Base-by-base conservation (phyloP, 108 stramenopile species). In the Skeletonema grethae region DNA sequence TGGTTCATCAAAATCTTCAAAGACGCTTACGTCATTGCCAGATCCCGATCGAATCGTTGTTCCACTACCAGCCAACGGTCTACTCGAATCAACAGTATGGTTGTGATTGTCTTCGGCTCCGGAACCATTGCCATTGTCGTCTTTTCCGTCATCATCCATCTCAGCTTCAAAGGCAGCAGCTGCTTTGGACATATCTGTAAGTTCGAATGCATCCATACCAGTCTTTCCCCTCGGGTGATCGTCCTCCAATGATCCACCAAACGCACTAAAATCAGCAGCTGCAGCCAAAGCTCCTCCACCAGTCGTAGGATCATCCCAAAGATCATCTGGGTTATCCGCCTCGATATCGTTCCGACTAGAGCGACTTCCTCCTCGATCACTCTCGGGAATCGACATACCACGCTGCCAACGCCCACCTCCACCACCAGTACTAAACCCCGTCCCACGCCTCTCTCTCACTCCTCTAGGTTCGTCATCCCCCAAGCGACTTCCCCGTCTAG, bases 241-340 rank as follows among this genome's bases (percentile, higher is more conserved):
- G 45, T 86, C 87, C 5, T 80, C 74, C 58, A 86, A 82, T 34
- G 80, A 80, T n/a, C 73, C 90, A 11, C 94, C 92, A 69, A 95
- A 95, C 11, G 90, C 84, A 76, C 83, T 85, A 66, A 95, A 95
- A 76, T 95, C 94, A 2, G 83, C 60, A 12, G 85, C 94, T 35
- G 92, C 90, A 24, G 83, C 90, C 24, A 69, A 83, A 12, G 78
- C 76, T 22, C 65, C 73, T 15, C 71, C 75, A 13, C 60, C 65
- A 7, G 63, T 36, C 13, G 82, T 63, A 34, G 91, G 91, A 77
- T 95, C 94, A 73, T 95, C 94, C 94, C 94, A 95, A 35, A 95
- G 68, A 62, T 94, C 93, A 63, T 89, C 76, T 0, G 91, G 88
- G 73, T 89, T 87, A 11, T 91, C 80, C 0, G 82, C 86, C 43